Evolutionary conservation across 306 rosid genomes (phyloP).

Genomic region (Cercis canadensis): DNA sequence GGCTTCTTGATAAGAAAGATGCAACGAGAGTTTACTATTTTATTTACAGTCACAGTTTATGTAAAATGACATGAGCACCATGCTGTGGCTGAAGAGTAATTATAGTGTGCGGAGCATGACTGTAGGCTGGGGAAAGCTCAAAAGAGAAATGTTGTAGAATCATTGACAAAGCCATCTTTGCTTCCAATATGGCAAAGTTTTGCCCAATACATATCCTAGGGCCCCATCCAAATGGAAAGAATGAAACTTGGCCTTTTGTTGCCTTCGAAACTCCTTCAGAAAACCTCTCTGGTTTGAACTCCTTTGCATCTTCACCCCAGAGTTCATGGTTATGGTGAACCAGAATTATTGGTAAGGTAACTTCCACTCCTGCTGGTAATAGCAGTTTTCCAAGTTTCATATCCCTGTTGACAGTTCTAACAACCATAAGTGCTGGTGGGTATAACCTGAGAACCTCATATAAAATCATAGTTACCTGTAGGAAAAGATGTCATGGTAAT

Average conservation of each 20-base stretch:
- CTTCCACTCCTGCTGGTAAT: constrained; percentile 46
- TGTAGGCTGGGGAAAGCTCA: constrained; percentile 50
- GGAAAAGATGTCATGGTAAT: neutral
- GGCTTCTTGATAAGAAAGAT: neutral
- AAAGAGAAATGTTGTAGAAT: constrained; percentile 51
- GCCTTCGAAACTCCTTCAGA: constrained; percentile 58
- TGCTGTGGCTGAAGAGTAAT: constrained; percentile 39
- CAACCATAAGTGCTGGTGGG: constrained; percentile 22
- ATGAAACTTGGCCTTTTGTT: constrained; percentile 44
- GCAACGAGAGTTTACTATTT: neutral
- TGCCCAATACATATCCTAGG: constrained; percentile 70
- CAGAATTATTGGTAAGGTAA: constrained; percentile 38
- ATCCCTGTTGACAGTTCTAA: constrained; percentile 22
- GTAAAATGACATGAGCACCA: constrained; percentile 49
- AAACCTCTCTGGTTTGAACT: constrained; percentile 70
- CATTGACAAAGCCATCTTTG: constrained; percentile 43
- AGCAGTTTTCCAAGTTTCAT: constrained; percentile 46
- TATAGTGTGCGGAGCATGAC: constrained; percentile 34
- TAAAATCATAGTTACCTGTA: constrained; percentile 60
- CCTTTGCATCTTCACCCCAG: constrained; percentile 64
- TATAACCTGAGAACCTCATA: constrained; percentile 65
- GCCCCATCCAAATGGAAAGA: constrained; percentile 69
- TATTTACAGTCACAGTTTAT: constrained; percentile 22
- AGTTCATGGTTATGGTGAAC: constrained; percentile 51
- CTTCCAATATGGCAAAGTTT: constrained; percentile 52